A percentile compares a stretch with the other conserved stretches of the same genome.
phyloP scores from a whole-genome alignment of 768 basidiomycete genomes.

The Boletus rufocinnamomeus region DNA sequence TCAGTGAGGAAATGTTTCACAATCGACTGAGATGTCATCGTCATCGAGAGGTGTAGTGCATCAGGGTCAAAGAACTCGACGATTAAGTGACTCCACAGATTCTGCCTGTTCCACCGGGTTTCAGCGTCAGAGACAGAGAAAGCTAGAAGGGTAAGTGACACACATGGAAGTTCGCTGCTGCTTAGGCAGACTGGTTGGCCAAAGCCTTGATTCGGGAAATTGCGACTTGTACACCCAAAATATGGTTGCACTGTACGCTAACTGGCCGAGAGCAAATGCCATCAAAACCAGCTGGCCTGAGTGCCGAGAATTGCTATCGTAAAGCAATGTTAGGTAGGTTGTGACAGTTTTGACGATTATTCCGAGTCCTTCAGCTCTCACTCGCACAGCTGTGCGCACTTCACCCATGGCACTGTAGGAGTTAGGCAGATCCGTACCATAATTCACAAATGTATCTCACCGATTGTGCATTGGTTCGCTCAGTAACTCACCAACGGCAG shows the following conservation, averaged over 20 bases:
- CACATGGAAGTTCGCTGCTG: conserved; percentile 21
- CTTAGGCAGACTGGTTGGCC: conserved; percentile 32
- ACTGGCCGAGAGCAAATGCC: conserved; percentile 86
- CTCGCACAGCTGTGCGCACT: conserved; percentile 66
- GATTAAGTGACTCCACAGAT: conserved; percentile 6
- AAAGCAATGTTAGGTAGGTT: conserved; percentile 67
- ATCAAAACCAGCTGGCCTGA: conserved; percentile 59
- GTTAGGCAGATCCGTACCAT: conserved; percentile 20
- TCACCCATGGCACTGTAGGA: conserved; percentile 63
- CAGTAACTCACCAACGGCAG: conserved; percentile 75
- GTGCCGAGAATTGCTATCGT: conserved; percentile 39
- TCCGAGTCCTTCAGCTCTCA: conserved; percentile 84
- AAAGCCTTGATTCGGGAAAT: conserved; percentile 39
- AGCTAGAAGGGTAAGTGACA: conserved; percentile 5
- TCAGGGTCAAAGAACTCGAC: conserved; percentile 45
- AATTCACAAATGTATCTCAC: conserved; percentile 39
- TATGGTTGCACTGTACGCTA: conserved; percentile 65
- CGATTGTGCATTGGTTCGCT: conserved; percentile 82
- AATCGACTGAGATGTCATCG: conserved; percentile 86
- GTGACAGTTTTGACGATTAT: conserved; percentile 71
- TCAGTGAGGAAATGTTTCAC: conserved; percentile 96
- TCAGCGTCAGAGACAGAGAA: not conserved
- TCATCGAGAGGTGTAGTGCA: conserved; percentile 64
- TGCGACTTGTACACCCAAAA: conserved; percentile 54
- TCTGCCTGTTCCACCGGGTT: conserved; percentile 3